Conservation (phyloP, 495 filamentous ascomycete genomes). For the Trichoderma virens region DNA sequence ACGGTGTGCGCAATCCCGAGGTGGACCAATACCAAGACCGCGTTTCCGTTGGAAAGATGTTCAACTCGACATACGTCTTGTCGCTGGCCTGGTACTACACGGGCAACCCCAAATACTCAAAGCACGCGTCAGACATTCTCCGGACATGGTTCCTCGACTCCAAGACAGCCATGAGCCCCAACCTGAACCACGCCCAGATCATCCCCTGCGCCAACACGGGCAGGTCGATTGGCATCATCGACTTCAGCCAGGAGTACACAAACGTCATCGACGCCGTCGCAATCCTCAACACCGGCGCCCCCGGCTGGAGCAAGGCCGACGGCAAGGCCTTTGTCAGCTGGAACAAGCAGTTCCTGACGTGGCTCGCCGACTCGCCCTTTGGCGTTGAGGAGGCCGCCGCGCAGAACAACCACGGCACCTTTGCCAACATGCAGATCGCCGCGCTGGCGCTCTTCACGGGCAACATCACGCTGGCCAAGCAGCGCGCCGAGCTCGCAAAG, state of each 20-base stretch:
- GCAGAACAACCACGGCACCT: not conserved
- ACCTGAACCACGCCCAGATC: not conserved
- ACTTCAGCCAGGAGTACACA: not conserved
- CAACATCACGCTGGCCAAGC: not conserved
- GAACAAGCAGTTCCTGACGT: not conserved
- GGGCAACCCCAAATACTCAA: not conserved
- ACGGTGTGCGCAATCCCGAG: not conserved
- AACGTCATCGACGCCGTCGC: not conserved
- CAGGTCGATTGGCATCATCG: not conserved
- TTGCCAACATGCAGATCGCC: not conserved
- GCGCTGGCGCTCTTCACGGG: not conserved
- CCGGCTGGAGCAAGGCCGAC: not conserved
- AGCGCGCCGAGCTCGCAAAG: not conserved
- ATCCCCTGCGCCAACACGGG: not conserved
- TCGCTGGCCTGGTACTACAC: conserved; percentile 1
- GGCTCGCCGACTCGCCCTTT: not conserved
- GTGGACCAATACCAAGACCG: not conserved
- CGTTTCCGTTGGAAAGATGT: not conserved
- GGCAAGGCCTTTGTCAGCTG: not conserved
- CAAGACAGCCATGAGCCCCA: not conserved
- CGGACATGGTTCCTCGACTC: not conserved
- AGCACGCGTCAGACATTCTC: not conserved
- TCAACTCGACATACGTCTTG: not conserved
- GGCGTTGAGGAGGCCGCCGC: not conserved
- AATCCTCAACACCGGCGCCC: not conserved